These are phyloP conservation scores for Pezicula rhizophila DNA, from an alignment of 2,329 filamentous ascomycete species.

Conservation along the genomic window DNA sequence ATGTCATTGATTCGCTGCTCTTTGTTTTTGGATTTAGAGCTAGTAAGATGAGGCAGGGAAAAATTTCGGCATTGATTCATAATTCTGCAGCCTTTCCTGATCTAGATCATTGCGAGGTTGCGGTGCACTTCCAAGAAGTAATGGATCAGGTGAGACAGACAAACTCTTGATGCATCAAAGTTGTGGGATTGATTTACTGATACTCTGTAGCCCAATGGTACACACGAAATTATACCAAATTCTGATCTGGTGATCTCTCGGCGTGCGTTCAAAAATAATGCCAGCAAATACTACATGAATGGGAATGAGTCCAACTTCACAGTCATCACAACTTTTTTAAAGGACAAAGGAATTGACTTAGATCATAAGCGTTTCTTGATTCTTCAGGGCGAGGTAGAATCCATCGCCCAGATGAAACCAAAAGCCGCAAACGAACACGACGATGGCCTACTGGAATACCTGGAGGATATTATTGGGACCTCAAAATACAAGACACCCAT, in stretches of 20 bases:
- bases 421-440: slow-evolving; percentile 95
- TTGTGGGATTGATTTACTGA: slow-evolving; percentile 6
- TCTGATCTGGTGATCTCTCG: slow-evolving; percentile 85
- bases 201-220: slow-evolving; percentile 55
- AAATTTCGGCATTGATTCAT: slow-evolving; percentile 95
- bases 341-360: slow-evolving; percentile 84
- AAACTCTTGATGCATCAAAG: slow-evolving; percentile 22
- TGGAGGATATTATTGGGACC: slow-evolving; percentile 97
- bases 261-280: slow-evolving; percentile 94
- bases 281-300: slow-evolving; percentile 97
- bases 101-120: slow-evolving; percentile 86
- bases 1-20: slow-evolving; percentile 94
- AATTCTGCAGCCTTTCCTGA: slow-evolving; percentile 86
- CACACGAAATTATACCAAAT: slow-evolving; percentile 70
- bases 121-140: slow-evolving; percentile 94
- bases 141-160: slow-evolving; percentile 62
- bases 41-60: slow-evolving; percentile 98
- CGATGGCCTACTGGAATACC: slow-evolving; percentile 89
- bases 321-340: slow-evolving; percentile 78
- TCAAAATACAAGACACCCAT: slow-evolving; percentile 98
- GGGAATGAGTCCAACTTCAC: slow-evolving; percentile 87
- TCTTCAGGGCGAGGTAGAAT: slow-evolving; percentile 94
- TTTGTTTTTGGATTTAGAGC: slow-evolving; percentile 99
- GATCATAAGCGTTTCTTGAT: slow-evolving; percentile 98
- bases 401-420: slow-evolving; percentile 98